phyloP scores from a whole-genome alignment of 345 rosid genomes.

The Geranium rotundifolium region DNA sequence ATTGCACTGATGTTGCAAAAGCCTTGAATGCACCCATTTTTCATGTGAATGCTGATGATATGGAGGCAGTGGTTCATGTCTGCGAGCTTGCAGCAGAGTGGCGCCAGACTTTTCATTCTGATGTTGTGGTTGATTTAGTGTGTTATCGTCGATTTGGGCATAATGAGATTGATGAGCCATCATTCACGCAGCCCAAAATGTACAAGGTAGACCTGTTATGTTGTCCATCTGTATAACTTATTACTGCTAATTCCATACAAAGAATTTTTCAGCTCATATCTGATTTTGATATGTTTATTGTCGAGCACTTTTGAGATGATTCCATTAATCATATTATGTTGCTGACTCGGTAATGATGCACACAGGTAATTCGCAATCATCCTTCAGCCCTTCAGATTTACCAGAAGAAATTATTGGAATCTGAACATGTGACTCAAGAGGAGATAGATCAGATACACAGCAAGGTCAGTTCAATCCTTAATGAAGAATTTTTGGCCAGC shows the following conservation, averaged over 20 bases:
- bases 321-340: too few relatives aligned
- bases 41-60: constrained; percentile 25
- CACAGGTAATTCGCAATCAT: constrained; percentile 22
- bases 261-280: too few relatives aligned
- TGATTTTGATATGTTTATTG: too few relatives aligned
- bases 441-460: constrained; percentile 19
- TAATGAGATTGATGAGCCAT: constrained; percentile 28
- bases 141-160: constrained; percentile 21
- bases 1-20: constrained; percentile 1
- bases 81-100: constrained; percentile 7
- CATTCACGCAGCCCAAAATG: constrained; percentile 15
- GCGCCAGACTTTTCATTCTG: constrained; percentile 28
- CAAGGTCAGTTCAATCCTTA: constrained; percentile 21
- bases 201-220: too few relatives aligned
- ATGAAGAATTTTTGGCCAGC: constrained; percentile 26
- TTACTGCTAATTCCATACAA: too few relatives aligned
- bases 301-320: too few relatives aligned
- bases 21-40: constrained; percentile 28
- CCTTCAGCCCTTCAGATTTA: constrained; percentile 22
- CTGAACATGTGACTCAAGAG: constrained; percentile 17
- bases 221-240: too few relatives aligned
- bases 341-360: not conserved
- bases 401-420: constrained; percentile 16
- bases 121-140: constrained; percentile 15
- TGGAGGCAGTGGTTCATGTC: constrained; percentile 24